Base-by-base conservation (phyloP, 495 filamentous ascomycete species). In the Aspergillus wentii region DNA sequence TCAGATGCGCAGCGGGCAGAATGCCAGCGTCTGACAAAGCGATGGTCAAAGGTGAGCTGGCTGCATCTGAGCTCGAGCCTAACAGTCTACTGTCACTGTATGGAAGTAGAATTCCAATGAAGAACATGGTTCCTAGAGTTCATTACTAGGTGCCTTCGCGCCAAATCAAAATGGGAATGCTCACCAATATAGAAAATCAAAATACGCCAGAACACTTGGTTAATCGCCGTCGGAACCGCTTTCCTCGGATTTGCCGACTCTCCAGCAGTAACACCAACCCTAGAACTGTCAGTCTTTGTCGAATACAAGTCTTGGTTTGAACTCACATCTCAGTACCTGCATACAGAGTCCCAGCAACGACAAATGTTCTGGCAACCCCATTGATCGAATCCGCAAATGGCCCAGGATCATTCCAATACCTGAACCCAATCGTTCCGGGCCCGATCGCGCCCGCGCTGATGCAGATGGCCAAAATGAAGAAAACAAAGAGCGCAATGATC, bases 1-100 rank as follows among this genome's bases (percentile, higher is more conserved):
- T 82, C 4, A 86, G 64, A 42, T 83, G 74, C 8, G 77, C 75
- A 29, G 76, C 76, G 46, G 85, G 83, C 43, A 83, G 70, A 49
- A 74, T 74, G 3, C 78, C 81, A 3, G 84, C 85, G 31, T 78
- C 68, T 40, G 74, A 58, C 35, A 85, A 78, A 8, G 85, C 80
- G 16, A 89, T 68, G 2, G 88, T 86, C 44, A 89, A 86, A 5
- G 85, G 85, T 2, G 84, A 88, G 25, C 78, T 80, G 38, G 78
- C 68, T 15, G 71, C 71, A 44, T 73, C 69, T 8, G 67, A 64
- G 3, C 52, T 71, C 38, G 52, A 44, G 48, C 63, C 50, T 56
- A 77, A 52, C 40, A 68, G 52, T 44, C 62, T 26, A 27, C 31
- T 47, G 25, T 61, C 73, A 42, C 75, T 62, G 34, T 69, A 72